These are phyloP conservation scores for Aspergillus carlsbadensis DNA, from an alignment of 495 filamentous ascomycete species.

Conservation along the genomic window DNA sequence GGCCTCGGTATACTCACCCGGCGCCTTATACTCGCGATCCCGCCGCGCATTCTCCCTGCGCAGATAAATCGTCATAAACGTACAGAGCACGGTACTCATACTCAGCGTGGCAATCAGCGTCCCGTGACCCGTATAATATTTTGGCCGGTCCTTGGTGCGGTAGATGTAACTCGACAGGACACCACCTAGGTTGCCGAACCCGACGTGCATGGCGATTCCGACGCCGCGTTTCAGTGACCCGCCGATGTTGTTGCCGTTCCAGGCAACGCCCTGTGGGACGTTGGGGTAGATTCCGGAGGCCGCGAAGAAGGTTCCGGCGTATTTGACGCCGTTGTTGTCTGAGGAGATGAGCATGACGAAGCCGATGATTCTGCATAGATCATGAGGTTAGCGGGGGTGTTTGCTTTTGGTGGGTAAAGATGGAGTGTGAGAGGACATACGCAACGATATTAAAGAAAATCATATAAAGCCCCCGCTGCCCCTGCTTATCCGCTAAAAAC, in stretches of 20 bases:
- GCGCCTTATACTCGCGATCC: constrained; percentile 12
- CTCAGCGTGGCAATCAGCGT: constrained; percentile 13
- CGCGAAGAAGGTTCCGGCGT: constrained; percentile 27
- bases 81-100: constrained; percentile 14
- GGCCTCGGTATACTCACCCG: constrained; percentile 10
- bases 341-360: constrained; percentile 35
- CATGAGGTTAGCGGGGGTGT: too few species aligned
- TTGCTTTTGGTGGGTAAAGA: constrained; percentile 1
- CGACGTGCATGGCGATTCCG: constrained; percentile 15
- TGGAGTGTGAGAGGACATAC: constrained; percentile 31
- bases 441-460: constrained; percentile 36
- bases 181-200: constrained; percentile 14
- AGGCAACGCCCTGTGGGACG: constrained; percentile 13
- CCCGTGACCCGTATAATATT: constrained; percentile 10
- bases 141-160: constrained; percentile 3
- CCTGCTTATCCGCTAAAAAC: constrained; percentile 7
- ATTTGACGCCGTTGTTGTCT: constrained; percentile 22
- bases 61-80: constrained; percentile 16
- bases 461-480: constrained; percentile 12
- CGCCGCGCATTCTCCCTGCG: constrained; percentile 11
- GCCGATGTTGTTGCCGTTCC: constrained; percentile 18
- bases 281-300: constrained; percentile 22
- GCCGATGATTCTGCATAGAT: constrained; percentile 39
- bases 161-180: constrained; percentile 13
- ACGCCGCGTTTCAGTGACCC: constrained; percentile 13